Percentiles rank a stretch among this genome's conserved stretches.
These are phyloP conservation scores for Apostasia shenzhenica DNA, from an alignment of 106 monocot species.

Conservation along the genomic window DNA sequence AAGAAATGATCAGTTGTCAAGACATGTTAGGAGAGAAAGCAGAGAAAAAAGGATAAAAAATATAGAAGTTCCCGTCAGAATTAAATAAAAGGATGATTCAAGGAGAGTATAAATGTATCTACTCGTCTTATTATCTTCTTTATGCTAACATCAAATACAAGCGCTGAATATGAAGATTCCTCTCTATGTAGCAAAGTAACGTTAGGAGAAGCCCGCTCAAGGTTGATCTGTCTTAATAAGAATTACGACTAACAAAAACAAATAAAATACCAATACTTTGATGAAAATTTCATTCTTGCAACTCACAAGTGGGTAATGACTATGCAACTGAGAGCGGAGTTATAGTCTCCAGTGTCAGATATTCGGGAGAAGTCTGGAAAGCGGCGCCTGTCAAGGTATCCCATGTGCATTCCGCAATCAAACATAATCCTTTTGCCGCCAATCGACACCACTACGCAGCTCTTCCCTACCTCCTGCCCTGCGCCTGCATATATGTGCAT, in stretches of 20 bases:
- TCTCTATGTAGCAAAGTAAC: too few species aligned
- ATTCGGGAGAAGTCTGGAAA: conserved; percentile 94
- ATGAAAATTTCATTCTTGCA: neutral
- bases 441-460: conserved; percentile 79
- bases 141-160: too few species aligned
- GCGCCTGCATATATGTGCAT: conserved; percentile 37
- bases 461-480: conserved; percentile 98
- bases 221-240: too few species aligned
- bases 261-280: too few species aligned
- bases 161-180: too few species aligned
- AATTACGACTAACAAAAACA: too few species aligned
- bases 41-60: neutral
- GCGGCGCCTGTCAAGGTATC: conserved; percentile 47
- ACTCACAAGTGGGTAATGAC: conserved; percentile 86
- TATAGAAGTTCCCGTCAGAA: neutral
- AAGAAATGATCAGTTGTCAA: neutral
- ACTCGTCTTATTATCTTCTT: too few species aligned
- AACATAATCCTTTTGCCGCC: conserved; percentile 92
- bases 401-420: conserved; percentile 99
- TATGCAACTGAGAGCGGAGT: conserved; percentile 56
- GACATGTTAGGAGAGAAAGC: neutral
- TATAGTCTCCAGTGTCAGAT: conserved; percentile 40
- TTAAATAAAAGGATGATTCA: too few species aligned
- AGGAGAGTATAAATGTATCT: too few species aligned
- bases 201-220: too few species aligned